Evolutionary conservation across 2,329 filamentous ascomycete genomes (phyloP), one percentile per base, ranked within the genome.

Genomic region (Magnaporthiopsis rhizophila): DNA sequence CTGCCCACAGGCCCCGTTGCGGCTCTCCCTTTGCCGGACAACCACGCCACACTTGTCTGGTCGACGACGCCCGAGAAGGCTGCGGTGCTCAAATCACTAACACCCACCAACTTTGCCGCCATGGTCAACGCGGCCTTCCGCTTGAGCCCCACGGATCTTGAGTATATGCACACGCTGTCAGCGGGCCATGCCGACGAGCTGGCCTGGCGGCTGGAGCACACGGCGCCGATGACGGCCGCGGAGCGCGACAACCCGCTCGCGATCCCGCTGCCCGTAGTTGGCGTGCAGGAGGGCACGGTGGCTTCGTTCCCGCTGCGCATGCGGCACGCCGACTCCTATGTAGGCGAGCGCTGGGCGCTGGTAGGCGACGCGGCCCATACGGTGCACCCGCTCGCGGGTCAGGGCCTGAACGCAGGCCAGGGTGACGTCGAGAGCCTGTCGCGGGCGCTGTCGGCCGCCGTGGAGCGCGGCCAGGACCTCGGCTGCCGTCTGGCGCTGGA

Each of bases 291-390:
- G 63, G 88, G 88, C 69, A 92, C 86, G 24, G 81, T 96, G 18
- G 94, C 95, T 1, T 93, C 91, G 0, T 99, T 99, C 76, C 95
- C 95, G 0, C 84, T 99, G 24, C 91, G 89, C 72, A 83, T 98
- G 79, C 88, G 93, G 34, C 95, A 99, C 74, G 93, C 94, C n/a
- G 91, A 96, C 72, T 92, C 91, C 1, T 99, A 99, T 73, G 90
- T 91, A 58, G 90, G 88, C 56, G 92, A 97, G 71, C 89, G 95
- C n/a, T 81, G 97, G 11, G 95, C 93, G 0, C 84, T 99, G 1
- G 86, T 99, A 50, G 95, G 95, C 66, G 95, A 99, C 69, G 95
- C 95, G 1, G 95, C 95, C 9, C 95, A 99, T 74, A 96, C 93
- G 1, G 88, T 97, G 68, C 95, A 99, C 74, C 95, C 95, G 0